Evolutionary conservation across 257 asterid genomes (phyloP).

Genomic region (Forsythia suspensa): DNA sequence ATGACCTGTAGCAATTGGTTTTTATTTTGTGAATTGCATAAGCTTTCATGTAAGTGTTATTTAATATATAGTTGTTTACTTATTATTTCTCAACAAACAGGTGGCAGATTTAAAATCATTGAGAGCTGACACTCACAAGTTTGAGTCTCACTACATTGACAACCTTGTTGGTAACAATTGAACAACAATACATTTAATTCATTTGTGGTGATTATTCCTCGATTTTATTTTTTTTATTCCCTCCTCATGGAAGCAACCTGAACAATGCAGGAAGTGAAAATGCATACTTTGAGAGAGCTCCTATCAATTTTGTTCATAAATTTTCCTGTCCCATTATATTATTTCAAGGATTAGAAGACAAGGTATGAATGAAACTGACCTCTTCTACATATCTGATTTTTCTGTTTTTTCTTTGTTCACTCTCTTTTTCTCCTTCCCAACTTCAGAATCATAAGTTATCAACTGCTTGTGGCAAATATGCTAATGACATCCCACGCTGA

Average conservation of each 20-base stretch:
- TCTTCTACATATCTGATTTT: too few relatives aligned
- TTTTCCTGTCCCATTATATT: conserved; percentile 85
- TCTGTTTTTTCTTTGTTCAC: neutral
- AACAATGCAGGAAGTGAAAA: conserved; percentile 57
- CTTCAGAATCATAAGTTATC: neutral
- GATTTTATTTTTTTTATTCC: neutral
- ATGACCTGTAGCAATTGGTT: neutral
- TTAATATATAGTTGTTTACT: neutral
- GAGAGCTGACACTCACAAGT: conserved; percentile 80
- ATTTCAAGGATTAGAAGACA: conserved; percentile 94
- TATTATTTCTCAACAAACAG: conserved; percentile 42
- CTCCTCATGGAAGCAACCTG: conserved; percentile 7
- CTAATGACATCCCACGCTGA: neutral
- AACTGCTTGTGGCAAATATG: neutral
- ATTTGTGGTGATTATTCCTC: neutral
- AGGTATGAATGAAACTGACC: conserved; percentile 45
- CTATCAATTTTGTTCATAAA: conserved; percentile 72
- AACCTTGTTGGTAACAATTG: conserved; percentile 73
- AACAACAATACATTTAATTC: neutral
- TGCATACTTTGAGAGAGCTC: conserved; percentile 72
- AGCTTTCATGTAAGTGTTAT: neutral
- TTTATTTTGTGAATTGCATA: neutral
- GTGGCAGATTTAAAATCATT: conserved; percentile 76
- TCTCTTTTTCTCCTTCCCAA: neutral
- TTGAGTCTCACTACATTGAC: conserved; percentile 85